Conservation (phyloP, 495 filamentous ascomycete species). For the Annulohypoxylon maeteangense region DNA sequence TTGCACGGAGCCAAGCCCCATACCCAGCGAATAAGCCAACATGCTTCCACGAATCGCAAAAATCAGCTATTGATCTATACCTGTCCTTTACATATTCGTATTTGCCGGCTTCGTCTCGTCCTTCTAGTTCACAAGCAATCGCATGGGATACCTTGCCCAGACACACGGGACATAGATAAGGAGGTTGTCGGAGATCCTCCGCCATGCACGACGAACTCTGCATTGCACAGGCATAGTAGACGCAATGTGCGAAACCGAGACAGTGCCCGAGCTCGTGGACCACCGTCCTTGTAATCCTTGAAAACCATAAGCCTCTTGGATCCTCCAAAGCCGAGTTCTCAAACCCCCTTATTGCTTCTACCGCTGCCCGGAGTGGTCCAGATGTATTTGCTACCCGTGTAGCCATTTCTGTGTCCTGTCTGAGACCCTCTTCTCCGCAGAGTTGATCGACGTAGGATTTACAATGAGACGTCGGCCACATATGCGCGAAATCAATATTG, state of each 20-base stretch:
- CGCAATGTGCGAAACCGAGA: constrained; percentile 71
- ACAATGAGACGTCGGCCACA: constrained; percentile 74
- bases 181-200: constrained; percentile 74
- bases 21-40: constrained; percentile 57
- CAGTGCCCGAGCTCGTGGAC: constrained; percentile 75
- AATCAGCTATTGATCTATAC: constrained; percentile 56
- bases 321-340: constrained; percentile 19
- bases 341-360: constrained; percentile 24
- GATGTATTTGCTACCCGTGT: background rate
- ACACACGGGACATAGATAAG: constrained; percentile 74
- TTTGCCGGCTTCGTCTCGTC: constrained; percentile 48
- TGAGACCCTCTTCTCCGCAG: constrained; percentile 35
- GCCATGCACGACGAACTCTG: constrained; percentile 68
- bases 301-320: constrained; percentile 62
- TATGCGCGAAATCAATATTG: constrained; percentile 61
- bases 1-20: constrained; percentile 50
- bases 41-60: constrained; percentile 54
- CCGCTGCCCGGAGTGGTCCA: constrained; percentile 33
- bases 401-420: background rate
- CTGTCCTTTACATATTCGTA: constrained; percentile 48
- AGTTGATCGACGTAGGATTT: constrained; percentile 55
- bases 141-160: constrained; percentile 61
- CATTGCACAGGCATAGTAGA: constrained; percentile 77
- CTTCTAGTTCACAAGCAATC: constrained; percentile 32
- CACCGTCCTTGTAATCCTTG: constrained; percentile 65